Evolutionary conservation across 2,329 filamentous ascomycete genomes (phyloP), one percentile per base, ranked within the genome.

Genomic region (Fusarium domesticum): DNA sequence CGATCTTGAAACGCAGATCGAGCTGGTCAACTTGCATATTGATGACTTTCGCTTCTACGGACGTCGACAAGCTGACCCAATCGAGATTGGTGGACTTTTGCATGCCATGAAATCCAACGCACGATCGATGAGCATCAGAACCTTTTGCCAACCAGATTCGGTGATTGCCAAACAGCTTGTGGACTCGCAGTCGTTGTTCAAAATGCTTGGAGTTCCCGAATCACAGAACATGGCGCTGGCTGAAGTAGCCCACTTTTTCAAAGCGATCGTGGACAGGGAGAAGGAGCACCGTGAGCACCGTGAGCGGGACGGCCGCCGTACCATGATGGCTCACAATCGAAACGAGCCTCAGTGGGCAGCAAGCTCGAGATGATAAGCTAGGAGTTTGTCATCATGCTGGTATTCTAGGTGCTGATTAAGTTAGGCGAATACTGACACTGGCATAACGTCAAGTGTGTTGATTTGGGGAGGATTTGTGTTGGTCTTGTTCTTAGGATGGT

Each of bases 1-100:
- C 59, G 78, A 83, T 47, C 60, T 81, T 3, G 78, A 81, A 64
- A 81, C 78, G 1, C 79, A 82, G 62, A 57, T 82, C n/a, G 75
- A 79, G 10, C 70, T 83, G 10, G 60, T 81, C 17, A 57, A 61
- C 14, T 58, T 75, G 7, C 78, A 82, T 50, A 58, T 71, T 19
- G 60, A 72, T 8, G 70, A 75, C 17, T 82, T 83, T 55, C 71
- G 70, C 25, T 82, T 82, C 62, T 74, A 76, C 54, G 76, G 76
- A 23, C 68, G 68, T 3, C 64, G 68, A 8, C 70, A 76, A 42
- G 65, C 66, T 18, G 66, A 72, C 37, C 59, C 64, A 0, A 55
- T 67, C 3, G 70, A 74, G 45, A 70, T 80, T 32, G 56, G 62
- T 6, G 75, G 71, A 2, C 64, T 81, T 6, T 60, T 82, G 6